Conservation (phyloP, 495 filamentous ascomycete species). For the Diplogelasinospora grovesii region DNA sequence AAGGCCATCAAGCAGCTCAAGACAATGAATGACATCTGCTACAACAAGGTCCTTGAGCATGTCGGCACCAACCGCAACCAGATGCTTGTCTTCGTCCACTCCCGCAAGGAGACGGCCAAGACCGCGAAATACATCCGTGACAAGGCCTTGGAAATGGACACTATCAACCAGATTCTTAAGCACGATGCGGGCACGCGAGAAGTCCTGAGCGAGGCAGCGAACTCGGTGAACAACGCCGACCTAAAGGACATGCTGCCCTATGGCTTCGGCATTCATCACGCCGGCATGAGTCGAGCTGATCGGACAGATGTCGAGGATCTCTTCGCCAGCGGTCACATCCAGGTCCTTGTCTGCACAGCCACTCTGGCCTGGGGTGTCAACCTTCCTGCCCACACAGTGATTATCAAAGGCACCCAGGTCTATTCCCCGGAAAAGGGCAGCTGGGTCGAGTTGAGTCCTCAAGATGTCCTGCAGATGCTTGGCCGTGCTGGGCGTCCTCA, state of each 20-base stretch:
- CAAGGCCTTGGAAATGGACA: constrained; percentile 91
- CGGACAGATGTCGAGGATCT: constrained; percentile 92
- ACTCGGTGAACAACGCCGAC: constrained; percentile 74
- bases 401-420: constrained; percentile 95
- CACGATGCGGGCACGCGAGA: constrained; percentile 90
- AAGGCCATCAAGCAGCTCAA: constrained; percentile 99
- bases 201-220: constrained; percentile 77
- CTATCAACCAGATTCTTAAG: constrained; percentile 90
- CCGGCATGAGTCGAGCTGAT: constrained; percentile 89
- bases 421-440: constrained; percentile 98
- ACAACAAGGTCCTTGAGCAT: constrained; percentile 95
- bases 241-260: constrained; percentile 94
- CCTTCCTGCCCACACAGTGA: constrained; percentile 87
- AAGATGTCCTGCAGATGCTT: constrained; percentile 98
- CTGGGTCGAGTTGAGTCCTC: constrained; percentile 96
- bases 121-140: constrained; percentile 93
- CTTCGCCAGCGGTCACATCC: constrained; percentile 82
- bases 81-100: constrained; percentile 99
- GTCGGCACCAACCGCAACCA: constrained; percentile 86
- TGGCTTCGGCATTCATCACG: constrained; percentile 96
- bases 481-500: constrained; percentile 94
- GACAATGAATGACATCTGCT: constrained; percentile 98
- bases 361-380: constrained; percentile 97
- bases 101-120: constrained; percentile 94
- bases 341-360: constrained; percentile 94